Evolutionary conservation across 805 yeast species (phyloP), one percentile per base, ranked within the genome.

Genomic region (Metahyphopichia silvanorum): DNA sequence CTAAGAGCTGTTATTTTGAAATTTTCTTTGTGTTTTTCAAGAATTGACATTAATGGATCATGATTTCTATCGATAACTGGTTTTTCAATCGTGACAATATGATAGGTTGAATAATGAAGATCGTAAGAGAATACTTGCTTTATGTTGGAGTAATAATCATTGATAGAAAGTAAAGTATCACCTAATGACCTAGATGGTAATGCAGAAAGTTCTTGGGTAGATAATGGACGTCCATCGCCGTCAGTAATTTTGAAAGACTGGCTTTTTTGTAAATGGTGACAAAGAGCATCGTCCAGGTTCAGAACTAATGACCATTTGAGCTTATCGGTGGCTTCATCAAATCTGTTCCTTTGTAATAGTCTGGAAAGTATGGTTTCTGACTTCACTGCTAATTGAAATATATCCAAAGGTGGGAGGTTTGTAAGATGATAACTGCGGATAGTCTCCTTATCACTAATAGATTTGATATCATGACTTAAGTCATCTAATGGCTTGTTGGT

Each of bases 361-460:
- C n/a, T 16, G 27, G 20, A 38, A 31, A 12, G 8, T 6, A 16
- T 30, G 19, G 27, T 25, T 18, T 36, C 36, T 4, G 39, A 19
- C 25, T 39, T 40, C 13, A 50, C 29, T 0, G 66, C 68, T 27
- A 58, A 38, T 8, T 35, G 36, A 28, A 66, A 54, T 2, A 63
- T 12, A 36, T 63, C 71, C 0, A 44, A 38, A 17, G 53, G 44
- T 3, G 43, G 29, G 19, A 64, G 43, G 16, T 57, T 55, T 1
- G 66, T 53, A 14, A 63, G 43, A 32, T 63, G 63, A 42, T 65
- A 65, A 23, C 43, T 48, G 15, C 66, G 39, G 2, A 37, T 36
- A 10, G 44, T 28, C 21, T 30, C 41, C 16, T 34, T 38, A 6
- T 33, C 25, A 6, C 22, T n/a, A 16, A 27, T 14, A 12, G 12